Percentiles rank a stretch among this genome's conserved stretches.
Evolutionary conservation across 2,329 filamentous ascomycete species (phyloP).

Genomic region (Dothidotthia symphoricarpi): DNA sequence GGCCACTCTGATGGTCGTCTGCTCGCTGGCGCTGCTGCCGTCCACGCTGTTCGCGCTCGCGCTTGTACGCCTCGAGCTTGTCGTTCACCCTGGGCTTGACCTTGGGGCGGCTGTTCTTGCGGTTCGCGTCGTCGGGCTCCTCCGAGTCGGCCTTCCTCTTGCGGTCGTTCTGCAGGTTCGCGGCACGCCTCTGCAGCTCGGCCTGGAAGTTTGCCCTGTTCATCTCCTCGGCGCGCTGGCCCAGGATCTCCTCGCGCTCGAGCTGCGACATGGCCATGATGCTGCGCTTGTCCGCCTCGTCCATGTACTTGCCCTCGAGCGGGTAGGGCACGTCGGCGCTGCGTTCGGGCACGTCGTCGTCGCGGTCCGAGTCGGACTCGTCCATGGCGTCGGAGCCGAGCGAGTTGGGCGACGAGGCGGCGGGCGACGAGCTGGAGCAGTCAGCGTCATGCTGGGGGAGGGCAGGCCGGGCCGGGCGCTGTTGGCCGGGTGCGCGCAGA

Average conservation of each 20-base stretch:
- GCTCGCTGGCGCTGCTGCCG: conserved; percentile 55
- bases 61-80: conserved; percentile 65
- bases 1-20: conserved; percentile 50
- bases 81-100: conserved; percentile 61
- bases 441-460: conserved; percentile 28
- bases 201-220: conserved; percentile 79
- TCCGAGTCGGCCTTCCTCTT: conserved; percentile 76
- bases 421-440: conserved; percentile 62
- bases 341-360: conserved; percentile 47
- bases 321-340: conserved; percentile 71
- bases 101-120: conserved; percentile 61
- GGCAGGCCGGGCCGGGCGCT: conserved; percentile 14
- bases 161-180: conserved; percentile 61
- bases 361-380: conserved; percentile 60
- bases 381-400: conserved; percentile 84
- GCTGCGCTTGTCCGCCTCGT: conserved; percentile 54
- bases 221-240: conserved; percentile 79
- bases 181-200: conserved; percentile 74
- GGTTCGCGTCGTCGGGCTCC: conserved; percentile 73
- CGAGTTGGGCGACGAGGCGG: conserved; percentile 66
- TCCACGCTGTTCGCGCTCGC: conserved; percentile 59
- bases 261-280: conserved; percentile 89
- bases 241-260: conserved; percentile 84
- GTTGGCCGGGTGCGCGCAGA: too few species aligned
- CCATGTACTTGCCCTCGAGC: conserved; percentile 76